Percentiles rank a stretch among this genome's conserved stretches.
Conservation (phyloP, 2,329 filamentous ascomycete species). For the Ophiostoma triangulosporum region DNA sequence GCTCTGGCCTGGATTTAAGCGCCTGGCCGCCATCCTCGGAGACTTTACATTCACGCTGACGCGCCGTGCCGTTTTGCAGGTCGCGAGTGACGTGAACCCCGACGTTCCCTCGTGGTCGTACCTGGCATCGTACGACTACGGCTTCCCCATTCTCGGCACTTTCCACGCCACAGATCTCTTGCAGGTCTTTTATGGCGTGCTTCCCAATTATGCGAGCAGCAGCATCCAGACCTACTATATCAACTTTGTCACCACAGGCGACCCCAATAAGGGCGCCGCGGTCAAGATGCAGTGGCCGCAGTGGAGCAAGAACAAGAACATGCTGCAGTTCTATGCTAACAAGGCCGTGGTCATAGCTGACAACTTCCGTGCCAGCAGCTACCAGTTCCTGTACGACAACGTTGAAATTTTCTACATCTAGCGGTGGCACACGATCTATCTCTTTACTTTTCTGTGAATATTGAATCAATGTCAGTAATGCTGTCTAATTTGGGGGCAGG, state of each 20-base stretch:
- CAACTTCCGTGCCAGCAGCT: neutral
- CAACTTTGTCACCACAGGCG: conserved; percentile 54
- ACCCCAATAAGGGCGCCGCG: conserved; percentile 47
- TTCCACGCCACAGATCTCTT: conserved; percentile 60
- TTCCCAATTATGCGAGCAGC: conserved; percentile 46
- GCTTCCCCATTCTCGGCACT: conserved; percentile 59
- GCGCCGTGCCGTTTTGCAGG: conserved; percentile 48
- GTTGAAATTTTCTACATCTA: neutral
- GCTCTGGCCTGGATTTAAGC: conserved; percentile 65
- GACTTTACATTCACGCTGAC: conserved; percentile 64
- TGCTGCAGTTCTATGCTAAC: neutral
- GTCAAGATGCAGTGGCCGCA: conserved; percentile 1
- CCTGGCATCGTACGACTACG: conserved; percentile 57
- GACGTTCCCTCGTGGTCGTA: conserved; percentile 60
- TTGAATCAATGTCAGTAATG: too few species aligned
- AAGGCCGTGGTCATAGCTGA: neutral
- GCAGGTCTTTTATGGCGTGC: conserved; percentile 52
- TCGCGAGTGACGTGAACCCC: conserved; percentile 33
- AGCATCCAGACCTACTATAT: conserved; percentile 57
- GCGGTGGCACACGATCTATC: too few species aligned
- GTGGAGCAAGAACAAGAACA: neutral
- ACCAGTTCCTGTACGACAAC: neutral
- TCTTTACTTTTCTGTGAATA: too few species aligned
- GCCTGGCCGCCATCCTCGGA: conserved; percentile 59
- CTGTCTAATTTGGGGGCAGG: too few species aligned